Conservation (phyloP, 257 asterid genomes). For the Vinca minor region DNA sequence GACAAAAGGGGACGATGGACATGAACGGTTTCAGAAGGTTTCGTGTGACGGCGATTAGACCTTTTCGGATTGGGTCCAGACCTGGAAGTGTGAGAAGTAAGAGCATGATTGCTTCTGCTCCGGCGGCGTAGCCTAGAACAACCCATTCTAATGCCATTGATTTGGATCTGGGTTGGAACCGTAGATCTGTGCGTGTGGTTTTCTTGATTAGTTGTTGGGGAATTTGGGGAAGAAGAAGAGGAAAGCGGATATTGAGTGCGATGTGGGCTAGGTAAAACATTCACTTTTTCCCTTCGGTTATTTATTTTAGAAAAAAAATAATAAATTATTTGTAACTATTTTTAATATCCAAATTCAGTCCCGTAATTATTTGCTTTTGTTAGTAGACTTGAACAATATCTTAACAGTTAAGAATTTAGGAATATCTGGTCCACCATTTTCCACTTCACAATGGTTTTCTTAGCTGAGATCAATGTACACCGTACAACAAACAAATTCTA, state of each 20-base stretch:
- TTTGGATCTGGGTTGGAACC: slow-evolving; percentile 14
- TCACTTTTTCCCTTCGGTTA: not conserved
- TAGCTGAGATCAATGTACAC: no score
- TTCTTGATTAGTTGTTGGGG: not conserved
- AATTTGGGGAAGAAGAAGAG: not conserved
- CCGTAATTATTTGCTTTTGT: no score
- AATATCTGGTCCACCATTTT: no score
- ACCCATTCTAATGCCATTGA: slow-evolving; percentile 99
- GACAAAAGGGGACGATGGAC: slow-evolving; percentile 79
- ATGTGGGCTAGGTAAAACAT: not conserved
- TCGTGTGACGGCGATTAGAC: slow-evolving; percentile 68
- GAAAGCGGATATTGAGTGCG: not conserved
- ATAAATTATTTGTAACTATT: no score
- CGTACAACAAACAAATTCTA: no score
- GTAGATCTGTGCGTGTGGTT: no score
- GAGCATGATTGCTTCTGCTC: slow-evolving; percentile 89
- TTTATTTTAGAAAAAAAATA: no score
- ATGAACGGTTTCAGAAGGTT: slow-evolving; percentile 71
- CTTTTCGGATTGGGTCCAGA: slow-evolving; percentile 71
- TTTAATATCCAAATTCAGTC: no score
- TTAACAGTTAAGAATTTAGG: no score
- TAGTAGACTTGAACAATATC: no score
- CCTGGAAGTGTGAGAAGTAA: slow-evolving; percentile 89
- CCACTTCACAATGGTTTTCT: no score
- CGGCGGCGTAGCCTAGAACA: slow-evolving; percentile 86